Base-by-base conservation (phyloP, 148 eudicot species). In the Chenopodium formosanum region DNA sequence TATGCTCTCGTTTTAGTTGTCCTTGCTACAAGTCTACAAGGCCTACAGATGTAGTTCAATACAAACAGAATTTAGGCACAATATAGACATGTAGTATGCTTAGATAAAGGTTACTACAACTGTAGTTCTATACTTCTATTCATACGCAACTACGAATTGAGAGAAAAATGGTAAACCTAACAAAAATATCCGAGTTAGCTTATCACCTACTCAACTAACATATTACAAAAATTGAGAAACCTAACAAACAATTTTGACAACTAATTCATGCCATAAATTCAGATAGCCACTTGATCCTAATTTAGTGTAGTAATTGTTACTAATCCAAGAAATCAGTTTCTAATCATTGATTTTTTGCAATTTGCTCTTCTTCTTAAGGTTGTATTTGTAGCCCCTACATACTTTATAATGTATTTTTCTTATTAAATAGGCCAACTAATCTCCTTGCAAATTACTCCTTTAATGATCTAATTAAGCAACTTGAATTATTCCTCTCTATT, bases 291-390 rank as follows among this genome's bases (percentile, higher is more conserved):
- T 58, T 73, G 73, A 62, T 73, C 23, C 25, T 71, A 40, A 40
- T 37, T 40, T 47, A 74, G 40, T 52, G 29, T 25, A 27, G 29
- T 0, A 22, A 74, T 50, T 23, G 4, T 74, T 29, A 74, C 37
- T 10, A 73, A 50, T 66, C 52, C 37, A 78, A 66, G 37, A 70
- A 34, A 31, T 65, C 10, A 37, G 25, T 14, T 68, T 22, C 40
- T 56, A 82, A 82, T 82, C 70, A 76, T 82, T 20, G 74, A 58
- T 64, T 17, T 64, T 17, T 47, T 64, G 74, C 79, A 75, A 75
- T 46, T 81, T 81, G 83, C 47, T 31, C 20, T 14, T 23, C 17
- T 3, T n/a, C 68, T 34, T 44, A 47, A 25, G 46, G 27, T 20
- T 68, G 3, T 40, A 79, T 2, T 16, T 13, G 70, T 48, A 65